Base-by-base conservation (phyloP, 441 rosid genomes). In the Corymbia citriodora region DNA sequence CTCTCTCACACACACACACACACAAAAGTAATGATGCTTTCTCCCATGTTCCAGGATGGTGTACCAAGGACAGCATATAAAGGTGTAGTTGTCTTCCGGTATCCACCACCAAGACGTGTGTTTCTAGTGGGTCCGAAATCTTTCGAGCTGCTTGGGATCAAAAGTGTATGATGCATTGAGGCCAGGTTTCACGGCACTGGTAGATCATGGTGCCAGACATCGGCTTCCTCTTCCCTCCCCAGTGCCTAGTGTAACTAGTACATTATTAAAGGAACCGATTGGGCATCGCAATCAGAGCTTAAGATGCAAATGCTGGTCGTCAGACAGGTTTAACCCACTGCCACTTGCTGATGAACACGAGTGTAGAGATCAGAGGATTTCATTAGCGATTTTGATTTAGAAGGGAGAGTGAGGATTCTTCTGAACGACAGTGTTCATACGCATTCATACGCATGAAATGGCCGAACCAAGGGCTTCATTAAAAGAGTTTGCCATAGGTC, bases 21-120 rank as follows among this genome's bases (percentile, higher is more conserved):
- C 63, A 87, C 63, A 29, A 17, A 88, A 87, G 50, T 13, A 49
- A 11, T 74, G 83, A 74, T 74, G 40, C 79, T 90, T 87, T 85
- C 63, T 63, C 74, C 65, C n/a, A 40, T 87, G n/a, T 55, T 91
- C 25, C 90, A 98, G 99, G 99, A 97, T 91, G 99, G 99, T 93
- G 93, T 96, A 85, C 99, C 99, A 53, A 96, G 99, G 92, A 94
- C 99, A 89, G 96, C 99, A 90, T 97, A 96, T 92, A 96, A 96
- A 93, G 99, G 99, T 93, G 92, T 95, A 31, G 99, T 98, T 89
- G 96, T 96, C 91, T 96, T 97, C 94, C 94, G 98, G 55, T 89
- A 94, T 92, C 96, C 94, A 70, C 92, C 96, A 36, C 90, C 94
- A 90, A 94, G 94, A 88, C 95, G 97, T 16, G 89, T 98, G 88